Conservation (phyloP, 441 rosid species). For the Adansonia madagascariensis region DNA sequence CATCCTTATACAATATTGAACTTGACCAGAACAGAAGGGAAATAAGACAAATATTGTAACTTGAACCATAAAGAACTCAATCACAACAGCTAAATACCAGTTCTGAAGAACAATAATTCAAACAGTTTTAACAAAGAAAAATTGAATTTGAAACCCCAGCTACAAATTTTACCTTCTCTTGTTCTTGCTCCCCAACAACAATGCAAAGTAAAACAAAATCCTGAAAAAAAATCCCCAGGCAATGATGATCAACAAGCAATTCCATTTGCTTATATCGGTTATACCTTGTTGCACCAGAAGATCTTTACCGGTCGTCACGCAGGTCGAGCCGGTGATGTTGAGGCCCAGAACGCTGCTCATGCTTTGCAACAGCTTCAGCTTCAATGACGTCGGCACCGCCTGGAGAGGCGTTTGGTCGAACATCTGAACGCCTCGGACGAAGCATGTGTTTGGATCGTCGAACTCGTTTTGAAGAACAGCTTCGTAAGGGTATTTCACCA, state of each 20-base stretch:
- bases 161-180: slow-evolving; percentile 42
- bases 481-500: slow-evolving; percentile 43
- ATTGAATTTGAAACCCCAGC: neutral
- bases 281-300: slow-evolving; percentile 64
- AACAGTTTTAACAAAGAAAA: neutral
- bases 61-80: neutral
- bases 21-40: too few relatives aligned
- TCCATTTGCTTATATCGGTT: slow-evolving; percentile 73
- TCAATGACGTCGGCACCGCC: slow-evolving; percentile 41
- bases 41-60: neutral
- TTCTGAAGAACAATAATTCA: neutral
- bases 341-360: slow-evolving; percentile 58
- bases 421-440: slow-evolving; percentile 57
- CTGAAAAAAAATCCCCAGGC: slow-evolving; percentile 93
- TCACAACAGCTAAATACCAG: neutral
- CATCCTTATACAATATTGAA: too few relatives aligned
- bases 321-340: slow-evolving; percentile 60
- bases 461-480: slow-evolving; percentile 36
- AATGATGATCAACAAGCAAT: slow-evolving; percentile 71
- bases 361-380: slow-evolving; percentile 54
- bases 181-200: slow-evolving; percentile 70
- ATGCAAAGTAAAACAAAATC: slow-evolving; percentile 60
- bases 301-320: slow-evolving; percentile 70
- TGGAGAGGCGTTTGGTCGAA: slow-evolving; percentile 73
- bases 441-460: slow-evolving; percentile 30